These are phyloP conservation scores for Sarocladiaceae sp. DNA, from an alignment of 2,329 filamentous ascomycete species.

Conservation along the genomic window DNA sequence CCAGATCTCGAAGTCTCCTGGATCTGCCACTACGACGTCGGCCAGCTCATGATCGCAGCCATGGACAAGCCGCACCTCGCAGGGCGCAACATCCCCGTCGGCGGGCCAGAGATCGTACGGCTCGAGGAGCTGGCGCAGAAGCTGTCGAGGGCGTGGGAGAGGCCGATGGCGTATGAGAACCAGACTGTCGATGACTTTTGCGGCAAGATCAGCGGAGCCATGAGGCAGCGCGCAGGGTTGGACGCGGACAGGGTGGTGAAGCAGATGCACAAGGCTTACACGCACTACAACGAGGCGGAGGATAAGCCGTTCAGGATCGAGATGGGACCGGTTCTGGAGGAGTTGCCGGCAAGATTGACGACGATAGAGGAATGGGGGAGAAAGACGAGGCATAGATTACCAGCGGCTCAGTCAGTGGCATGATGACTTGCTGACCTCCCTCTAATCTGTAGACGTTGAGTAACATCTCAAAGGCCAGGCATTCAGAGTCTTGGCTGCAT, in stretches of 20 bases:
- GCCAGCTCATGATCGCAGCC: conserved; percentile 29
- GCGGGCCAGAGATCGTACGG: conserved; percentile 27
- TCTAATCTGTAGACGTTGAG: no score
- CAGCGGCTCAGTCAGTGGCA: conserved; percentile 1
- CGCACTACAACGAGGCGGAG: conserved; percentile 31
- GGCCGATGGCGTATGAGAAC: conserved; percentile 22
- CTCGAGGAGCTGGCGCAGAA: conserved; percentile 25
- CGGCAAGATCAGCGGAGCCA: conserved; percentile 22
- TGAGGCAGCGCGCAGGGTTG: conserved; percentile 26
- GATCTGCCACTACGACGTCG: conserved; percentile 33
- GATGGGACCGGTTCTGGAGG: conserved; percentile 26
- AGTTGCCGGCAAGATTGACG: conserved; percentile 24
- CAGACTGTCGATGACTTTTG: conserved; percentile 27
- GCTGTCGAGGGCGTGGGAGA: conserved; percentile 25
- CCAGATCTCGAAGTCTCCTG: conserved; percentile 28
- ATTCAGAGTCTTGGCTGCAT: no score
- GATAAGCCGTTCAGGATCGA: conserved; percentile 31
- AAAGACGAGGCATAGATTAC: conserved; percentile 13
- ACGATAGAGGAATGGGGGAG: conserved; percentile 30
- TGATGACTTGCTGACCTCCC: no score
- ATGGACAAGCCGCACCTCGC: conserved; percentile 25
- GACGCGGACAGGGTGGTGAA: conserved; percentile 26
- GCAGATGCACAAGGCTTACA: conserved; percentile 34
- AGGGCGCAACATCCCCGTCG: conserved; percentile 26
- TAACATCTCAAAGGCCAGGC: no score